These are phyloP conservation scores for Ziziphus jujuba DNA, from an alignment of 306 rosid genomes.

Conservation along the genomic window DNA sequence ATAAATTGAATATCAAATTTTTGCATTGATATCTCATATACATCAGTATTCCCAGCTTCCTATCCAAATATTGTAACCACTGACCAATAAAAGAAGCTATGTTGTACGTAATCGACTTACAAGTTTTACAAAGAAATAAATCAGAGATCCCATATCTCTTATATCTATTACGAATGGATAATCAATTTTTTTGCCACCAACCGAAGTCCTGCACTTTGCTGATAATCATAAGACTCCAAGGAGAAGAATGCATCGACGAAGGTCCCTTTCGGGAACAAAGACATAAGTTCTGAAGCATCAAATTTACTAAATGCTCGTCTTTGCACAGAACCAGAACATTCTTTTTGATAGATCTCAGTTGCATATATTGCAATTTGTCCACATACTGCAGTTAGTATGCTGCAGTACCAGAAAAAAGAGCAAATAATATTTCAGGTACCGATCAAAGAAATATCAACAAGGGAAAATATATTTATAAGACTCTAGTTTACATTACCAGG, in stretches of 20 bases:
- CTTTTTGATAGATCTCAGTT: constrained; percentile 82
- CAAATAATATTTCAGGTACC: not conserved
- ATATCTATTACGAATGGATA: constrained; percentile 48
- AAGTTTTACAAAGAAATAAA: constrained; percentile 18
- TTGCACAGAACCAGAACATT: constrained; percentile 58
- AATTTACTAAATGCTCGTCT: constrained; percentile 65
- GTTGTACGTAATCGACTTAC: not conserved
- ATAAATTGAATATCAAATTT: not conserved
- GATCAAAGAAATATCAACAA: not conserved
- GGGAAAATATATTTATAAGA: not conserved
- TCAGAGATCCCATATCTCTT: constrained; percentile 15
- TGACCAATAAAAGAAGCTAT: not conserved
- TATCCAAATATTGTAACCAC: not conserved
- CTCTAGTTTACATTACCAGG: not conserved
- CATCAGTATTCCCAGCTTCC: not conserved
- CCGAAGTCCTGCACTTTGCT: constrained; percentile 81
- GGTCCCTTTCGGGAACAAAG: constrained; percentile 62
- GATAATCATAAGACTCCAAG: constrained; percentile 76
- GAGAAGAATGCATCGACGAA: constrained; percentile 78
- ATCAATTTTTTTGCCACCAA: constrained; percentile 80
- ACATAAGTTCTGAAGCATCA: constrained; percentile 65
- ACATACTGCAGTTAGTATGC: constrained; percentile 65
- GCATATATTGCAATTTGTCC: constrained; percentile 52
- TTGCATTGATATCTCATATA: not conserved
- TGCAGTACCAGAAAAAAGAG: constrained; percentile 34